Percentiles rank a stretch among this genome's conserved stretches.
phyloP scores from a whole-genome alignment of 768 basidiomycete genomes.

The Mycena vulgaris region DNA sequence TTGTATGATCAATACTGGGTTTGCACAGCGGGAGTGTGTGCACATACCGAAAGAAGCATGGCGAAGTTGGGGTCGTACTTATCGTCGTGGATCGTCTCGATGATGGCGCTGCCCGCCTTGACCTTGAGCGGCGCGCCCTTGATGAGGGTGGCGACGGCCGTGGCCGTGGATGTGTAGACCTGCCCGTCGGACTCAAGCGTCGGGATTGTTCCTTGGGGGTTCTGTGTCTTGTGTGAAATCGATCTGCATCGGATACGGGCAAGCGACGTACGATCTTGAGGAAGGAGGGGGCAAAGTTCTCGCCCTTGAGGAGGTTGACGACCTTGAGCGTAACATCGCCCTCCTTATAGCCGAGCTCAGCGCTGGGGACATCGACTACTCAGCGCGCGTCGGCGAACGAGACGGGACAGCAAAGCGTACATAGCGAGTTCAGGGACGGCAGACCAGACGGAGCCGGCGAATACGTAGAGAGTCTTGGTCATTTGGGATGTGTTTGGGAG shows the following conservation, averaged over 20 bases:
- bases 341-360: constrained; percentile 59
- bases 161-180: constrained; percentile 56
- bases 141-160: constrained; percentile 59
- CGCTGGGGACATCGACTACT: constrained; percentile 8
- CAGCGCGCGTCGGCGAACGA: not conserved
- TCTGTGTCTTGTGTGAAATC: constrained; percentile 45
- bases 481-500: constrained; percentile 20
- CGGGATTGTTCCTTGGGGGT: constrained; percentile 61
- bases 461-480: constrained; percentile 45
- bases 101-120: constrained; percentile 52
- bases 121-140: constrained; percentile 55
- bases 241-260: not conserved
- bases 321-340: constrained; percentile 53
- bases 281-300: constrained; percentile 64
- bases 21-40: not conserved
- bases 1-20: not conserved
- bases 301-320: constrained; percentile 62
- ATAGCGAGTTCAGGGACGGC: constrained; percentile 46
- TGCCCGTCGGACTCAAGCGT: constrained; percentile 55
- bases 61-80: constrained; percentile 68
- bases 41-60: constrained; percentile 55
- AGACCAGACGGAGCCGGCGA: constrained; percentile 46
- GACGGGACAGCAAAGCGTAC: constrained; percentile 26
- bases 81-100: constrained; percentile 60
- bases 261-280: constrained; percentile 52